A percentile compares a stretch with the other conserved stretches of the same genome.
phyloP scores from a whole-genome alignment of 257 asterid species.

The Eucommia ulmoides region DNA sequence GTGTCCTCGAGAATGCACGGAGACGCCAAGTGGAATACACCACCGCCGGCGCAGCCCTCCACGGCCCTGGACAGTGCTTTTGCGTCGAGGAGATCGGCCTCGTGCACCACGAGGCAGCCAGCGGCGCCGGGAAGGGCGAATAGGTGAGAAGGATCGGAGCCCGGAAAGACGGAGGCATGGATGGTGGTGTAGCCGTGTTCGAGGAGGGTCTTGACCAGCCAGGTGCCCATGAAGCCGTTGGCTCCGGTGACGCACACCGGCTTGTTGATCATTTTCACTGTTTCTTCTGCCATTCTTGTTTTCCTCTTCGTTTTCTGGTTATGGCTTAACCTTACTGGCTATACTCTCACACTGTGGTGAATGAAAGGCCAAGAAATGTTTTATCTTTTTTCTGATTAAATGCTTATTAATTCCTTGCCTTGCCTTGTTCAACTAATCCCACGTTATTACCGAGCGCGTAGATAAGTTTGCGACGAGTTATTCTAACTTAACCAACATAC shows the following conservation, averaged over 20 bases:
- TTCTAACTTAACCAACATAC: too few relatives aligned
- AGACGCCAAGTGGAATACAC: constrained; percentile 90
- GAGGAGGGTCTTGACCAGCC: constrained; percentile 18
- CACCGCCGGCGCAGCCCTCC: constrained; percentile 62
- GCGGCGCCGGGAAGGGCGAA: constrained; percentile 53
- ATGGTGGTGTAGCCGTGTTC: constrained; percentile 68
- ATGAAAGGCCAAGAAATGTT: too few relatives aligned
- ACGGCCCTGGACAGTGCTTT: constrained; percentile 44
- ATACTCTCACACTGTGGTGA: too few relatives aligned
- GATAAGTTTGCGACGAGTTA: too few relatives aligned
- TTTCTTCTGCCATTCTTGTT: too few relatives aligned
- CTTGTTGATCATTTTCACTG: too few relatives aligned
- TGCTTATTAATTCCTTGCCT: too few relatives aligned
- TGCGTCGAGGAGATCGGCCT: constrained; percentile 47
- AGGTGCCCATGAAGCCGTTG: constrained; percentile 88
- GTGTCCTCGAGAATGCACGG: constrained; percentile 87
- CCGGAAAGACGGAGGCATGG: constrained; percentile 71
- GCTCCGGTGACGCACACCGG: constrained; percentile 97
- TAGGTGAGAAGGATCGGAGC: constrained; percentile 65
- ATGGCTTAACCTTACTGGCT: too few relatives aligned
- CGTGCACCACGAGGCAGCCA: constrained; percentile 40
- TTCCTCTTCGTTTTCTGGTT: too few relatives aligned
- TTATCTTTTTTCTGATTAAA: too few relatives aligned
- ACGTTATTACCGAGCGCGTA: too few relatives aligned
- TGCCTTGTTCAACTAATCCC: too few relatives aligned